Evolutionary conservation across 306 rosid species (phyloP).

Genomic region (Hylodesmum podocarpum): DNA sequence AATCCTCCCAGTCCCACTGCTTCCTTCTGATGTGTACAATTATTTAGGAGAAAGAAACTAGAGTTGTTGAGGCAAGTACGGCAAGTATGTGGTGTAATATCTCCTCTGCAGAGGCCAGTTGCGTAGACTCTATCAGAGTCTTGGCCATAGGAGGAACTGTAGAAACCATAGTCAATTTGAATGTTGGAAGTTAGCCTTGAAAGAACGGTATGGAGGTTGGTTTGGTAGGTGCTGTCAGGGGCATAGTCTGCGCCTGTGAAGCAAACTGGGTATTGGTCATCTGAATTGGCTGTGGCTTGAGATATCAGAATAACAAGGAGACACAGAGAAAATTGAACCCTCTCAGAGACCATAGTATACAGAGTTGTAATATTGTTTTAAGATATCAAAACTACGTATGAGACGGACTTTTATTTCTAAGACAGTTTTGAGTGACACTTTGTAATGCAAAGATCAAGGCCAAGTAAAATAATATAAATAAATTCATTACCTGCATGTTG

Average conservation of each 20-base stretch:
- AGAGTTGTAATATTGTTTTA: no score
- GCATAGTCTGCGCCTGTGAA: no score
- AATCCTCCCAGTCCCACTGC: slow-evolving; percentile 28
- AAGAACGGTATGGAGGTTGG: slow-evolving; percentile 42
- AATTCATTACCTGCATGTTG: no score
- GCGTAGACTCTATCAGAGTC: slow-evolving; percentile 32
- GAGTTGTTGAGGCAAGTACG: slow-evolving; percentile 38
- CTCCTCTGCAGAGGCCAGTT: slow-evolving; percentile 44
- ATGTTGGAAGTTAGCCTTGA: slow-evolving; percentile 26
- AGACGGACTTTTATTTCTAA: no score
- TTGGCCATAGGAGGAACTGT: slow-evolving; percentile 28
- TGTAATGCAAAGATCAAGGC: no score
- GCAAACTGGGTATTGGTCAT: not conserved
- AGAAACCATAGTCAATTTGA: slow-evolving; percentile 27
- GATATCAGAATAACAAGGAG: not conserved
- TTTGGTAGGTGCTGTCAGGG: slow-evolving; percentile 31
- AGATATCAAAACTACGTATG: no score
- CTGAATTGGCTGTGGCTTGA: not conserved
- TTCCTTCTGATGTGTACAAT: slow-evolving; percentile 32
- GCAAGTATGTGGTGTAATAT: slow-evolving; percentile 23
- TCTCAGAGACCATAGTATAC: no score
- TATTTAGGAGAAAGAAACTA: not conserved
- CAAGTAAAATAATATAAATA: no score
- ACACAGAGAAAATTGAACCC: not conserved
- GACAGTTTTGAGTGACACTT: no score